Conservation (phyloP, 2,329 filamentous ascomycete species). For the Neofusicoccum laricinum region DNA sequence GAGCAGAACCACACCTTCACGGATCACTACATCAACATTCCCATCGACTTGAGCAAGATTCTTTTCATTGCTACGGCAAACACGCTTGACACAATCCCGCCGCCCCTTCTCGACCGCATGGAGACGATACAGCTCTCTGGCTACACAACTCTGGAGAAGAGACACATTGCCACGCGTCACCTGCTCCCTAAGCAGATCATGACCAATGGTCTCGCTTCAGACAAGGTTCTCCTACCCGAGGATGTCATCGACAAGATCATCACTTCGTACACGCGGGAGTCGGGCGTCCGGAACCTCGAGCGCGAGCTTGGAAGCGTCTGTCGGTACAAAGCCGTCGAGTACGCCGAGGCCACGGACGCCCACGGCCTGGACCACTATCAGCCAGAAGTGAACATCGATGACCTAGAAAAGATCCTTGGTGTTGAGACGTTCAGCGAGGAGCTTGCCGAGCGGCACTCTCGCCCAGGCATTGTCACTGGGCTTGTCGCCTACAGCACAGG, state of each 20-base stretch:
- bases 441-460: constrained; percentile 76
- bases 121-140: constrained; percentile 91
- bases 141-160: constrained; percentile 96
- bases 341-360: constrained; percentile 80
- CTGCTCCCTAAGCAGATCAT: constrained; percentile 95
- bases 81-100: constrained; percentile 86
- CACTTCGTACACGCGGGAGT: constrained; percentile 92
- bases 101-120: constrained; percentile 94
- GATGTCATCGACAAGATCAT: constrained; percentile 94
- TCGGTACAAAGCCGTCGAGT: constrained; percentile 92
- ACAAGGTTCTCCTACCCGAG: constrained; percentile 72
- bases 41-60: constrained; percentile 92
- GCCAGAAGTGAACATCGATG: constrained; percentile 68
- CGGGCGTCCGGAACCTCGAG: constrained; percentile 92
- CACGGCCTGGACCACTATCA: constrained; percentile 65
- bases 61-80: constrained; percentile 98
- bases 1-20: constrained; percentile 95
- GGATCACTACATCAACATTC: constrained; percentile 94
- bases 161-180: constrained; percentile 88
- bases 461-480: constrained; percentile 91
- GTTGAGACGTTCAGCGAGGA: constrained; percentile 95
- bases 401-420: constrained; percentile 86
- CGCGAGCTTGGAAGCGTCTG: constrained; percentile 94
- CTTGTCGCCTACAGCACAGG: constrained; percentile 80
- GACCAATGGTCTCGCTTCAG: constrained; percentile 76